phyloP scores from a whole-genome alignment of 441 rosid genomes.

The Sinapis alba region DNA sequence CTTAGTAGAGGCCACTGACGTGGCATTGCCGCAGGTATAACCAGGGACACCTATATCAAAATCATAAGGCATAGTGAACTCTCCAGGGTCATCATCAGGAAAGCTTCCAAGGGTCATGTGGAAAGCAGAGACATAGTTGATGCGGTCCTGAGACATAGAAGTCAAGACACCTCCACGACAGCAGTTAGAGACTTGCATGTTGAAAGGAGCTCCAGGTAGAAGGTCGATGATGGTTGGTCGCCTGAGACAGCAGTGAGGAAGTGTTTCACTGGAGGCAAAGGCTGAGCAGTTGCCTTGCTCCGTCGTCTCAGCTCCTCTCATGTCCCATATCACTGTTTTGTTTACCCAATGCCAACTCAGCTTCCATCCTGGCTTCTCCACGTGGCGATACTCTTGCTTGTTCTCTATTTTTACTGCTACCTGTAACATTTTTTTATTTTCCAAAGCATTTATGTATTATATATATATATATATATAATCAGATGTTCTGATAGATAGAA shows the following conservation, averaged over 20 bases:
- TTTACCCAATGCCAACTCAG: constrained; percentile 67
- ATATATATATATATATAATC: no score
- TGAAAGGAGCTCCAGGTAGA: constrained; percentile 64
- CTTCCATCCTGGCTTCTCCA: constrained; percentile 81
- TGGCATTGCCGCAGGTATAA: constrained; percentile 57
- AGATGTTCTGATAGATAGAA: no score
- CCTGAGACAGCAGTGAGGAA: constrained; percentile 75
- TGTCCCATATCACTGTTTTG: constrained; percentile 69
- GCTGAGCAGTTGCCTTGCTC: constrained; percentile 82
- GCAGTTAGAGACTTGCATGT: constrained; percentile 58
- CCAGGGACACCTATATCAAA: constrained; percentile 67
- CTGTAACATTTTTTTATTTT: constrained; percentile 18
- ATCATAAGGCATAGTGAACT: constrained; percentile 54
- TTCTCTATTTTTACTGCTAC: constrained; percentile 57
- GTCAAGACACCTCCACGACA: constrained; percentile 77
- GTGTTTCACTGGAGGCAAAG: constrained; percentile 40
- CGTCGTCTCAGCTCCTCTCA: constrained; percentile 80
- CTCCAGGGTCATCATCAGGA: constrained; percentile 7
- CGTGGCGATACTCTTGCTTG: constrained; percentile 69
- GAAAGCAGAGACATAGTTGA: constrained; percentile 49
- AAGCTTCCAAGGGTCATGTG: constrained; percentile 49
- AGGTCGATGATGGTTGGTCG: constrained; percentile 74
- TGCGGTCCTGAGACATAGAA: constrained; percentile 61
- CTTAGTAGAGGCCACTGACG: constrained; percentile 51
- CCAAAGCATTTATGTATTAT: neutral